phyloP scores from a whole-genome alignment of 2,329 filamentous ascomycete species.

The Aciculosporium take region DNA sequence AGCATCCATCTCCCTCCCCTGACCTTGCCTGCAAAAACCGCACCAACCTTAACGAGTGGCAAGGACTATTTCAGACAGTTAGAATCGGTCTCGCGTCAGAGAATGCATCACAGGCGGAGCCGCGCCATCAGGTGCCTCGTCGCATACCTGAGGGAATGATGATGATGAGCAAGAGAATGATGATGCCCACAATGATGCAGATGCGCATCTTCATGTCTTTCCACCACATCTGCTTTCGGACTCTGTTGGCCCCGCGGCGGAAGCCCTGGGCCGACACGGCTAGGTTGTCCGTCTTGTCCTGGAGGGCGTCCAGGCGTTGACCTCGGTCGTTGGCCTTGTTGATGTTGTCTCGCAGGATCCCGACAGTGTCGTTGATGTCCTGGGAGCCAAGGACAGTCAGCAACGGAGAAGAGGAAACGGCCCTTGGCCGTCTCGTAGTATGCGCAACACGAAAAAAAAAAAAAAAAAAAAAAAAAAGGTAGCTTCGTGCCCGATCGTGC shows the following conservation, averaged over 20 bases:
- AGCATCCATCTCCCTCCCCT: neutral
- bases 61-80: conserved; percentile 16
- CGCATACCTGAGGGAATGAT: conserved; percentile 74
- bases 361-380: conserved; percentile 96
- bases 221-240: conserved; percentile 99
- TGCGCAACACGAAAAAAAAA: too few species aligned
- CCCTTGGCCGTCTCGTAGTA: neutral
- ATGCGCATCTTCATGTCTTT: conserved; percentile 99
- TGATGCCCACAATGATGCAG: conserved; percentile 81
- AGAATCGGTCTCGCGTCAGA: neutral
- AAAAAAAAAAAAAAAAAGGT: too few species aligned
- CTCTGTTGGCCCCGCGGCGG: conserved; percentile 87
- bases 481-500: neutral
- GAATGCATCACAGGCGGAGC: neutral
- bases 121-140: neutral
- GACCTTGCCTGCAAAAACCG: conserved; percentile 6
- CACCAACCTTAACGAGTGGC: conserved; percentile 18
- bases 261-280: conserved; percentile 89
- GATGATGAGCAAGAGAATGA: conserved; percentile 84
- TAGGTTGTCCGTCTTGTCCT: conserved; percentile 91
- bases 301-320: conserved; percentile 70
- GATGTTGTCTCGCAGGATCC: conserved; percentile 95
- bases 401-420: neutral
- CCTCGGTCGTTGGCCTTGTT: conserved; percentile 92
- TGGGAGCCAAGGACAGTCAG: conserved; percentile 23